Base-by-base conservation (phyloP, 805 yeast genomes). In the Candida mattraensis region DNA sequence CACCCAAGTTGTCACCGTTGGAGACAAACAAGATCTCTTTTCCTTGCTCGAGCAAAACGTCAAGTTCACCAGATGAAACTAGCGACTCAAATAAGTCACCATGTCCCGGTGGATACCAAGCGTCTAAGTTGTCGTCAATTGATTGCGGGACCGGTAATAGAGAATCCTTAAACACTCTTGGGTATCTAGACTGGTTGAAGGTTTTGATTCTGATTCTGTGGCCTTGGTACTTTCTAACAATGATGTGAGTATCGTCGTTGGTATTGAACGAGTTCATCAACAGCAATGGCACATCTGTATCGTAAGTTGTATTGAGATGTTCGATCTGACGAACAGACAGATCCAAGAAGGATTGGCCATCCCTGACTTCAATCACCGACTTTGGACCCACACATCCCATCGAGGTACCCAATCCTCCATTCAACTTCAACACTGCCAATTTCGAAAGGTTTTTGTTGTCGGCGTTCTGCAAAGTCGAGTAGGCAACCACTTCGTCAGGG, bases 351-450 rank as follows among this genome's bases (percentile, higher is more conserved):
- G 97, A 85, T 75, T 93, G 94, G 44, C 98, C 98, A 54, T 93
- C 99, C 66, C 99, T 85, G 31, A 93, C 99, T 70, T 93, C 99
- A 60, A 93, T 93, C 49, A 93, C 95, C 18, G 96, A 86, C 67
- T 89, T 89, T 47, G 99, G 99, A 40, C 99, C 99, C 45, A 93
- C 97, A 70, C 99, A 93, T 40, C 99, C 99, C 99, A 93, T 93
- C 7, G 98, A 91, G 14, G 99, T 93, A 60, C 99, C 99, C 52
- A 93, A 74, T 27, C 99, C 99, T 72, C 99, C 99, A 61, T 93
- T 93, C 62, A 93, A 76, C 70, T 93, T 93, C 64, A 93, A 74
- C 26, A 93, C 99, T 7, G 97, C 98, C 61, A 93, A 76, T 64
- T 89, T 89, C 51, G 79, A 66, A 55, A 93, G 72, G 61, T 78